phyloP scores from a whole-genome alignment of 495 filamentous ascomycete genomes.

The Annulohypoxylon moriforme region DNA sequence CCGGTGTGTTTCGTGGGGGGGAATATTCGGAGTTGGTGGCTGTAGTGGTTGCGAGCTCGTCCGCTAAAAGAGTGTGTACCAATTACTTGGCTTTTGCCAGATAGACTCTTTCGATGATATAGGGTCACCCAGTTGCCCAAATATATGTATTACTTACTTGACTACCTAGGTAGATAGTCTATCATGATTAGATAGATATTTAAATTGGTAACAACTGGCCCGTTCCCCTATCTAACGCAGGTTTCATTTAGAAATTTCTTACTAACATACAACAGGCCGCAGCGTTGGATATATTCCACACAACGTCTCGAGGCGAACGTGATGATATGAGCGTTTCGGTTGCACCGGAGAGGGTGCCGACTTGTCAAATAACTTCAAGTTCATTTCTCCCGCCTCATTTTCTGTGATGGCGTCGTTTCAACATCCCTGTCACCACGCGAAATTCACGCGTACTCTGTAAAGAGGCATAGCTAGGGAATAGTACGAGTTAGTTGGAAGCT shows the following conservation, averaged over 20 bases:
- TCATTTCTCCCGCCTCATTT: constrained; percentile 45
- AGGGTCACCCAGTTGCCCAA: constrained; percentile 1
- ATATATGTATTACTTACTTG: constrained; percentile 20
- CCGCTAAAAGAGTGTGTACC: constrained; percentile 14
- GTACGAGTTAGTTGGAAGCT: constrained; percentile 28
- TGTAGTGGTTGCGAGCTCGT: constrained; percentile 10
- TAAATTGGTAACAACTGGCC: constrained; percentile 18
- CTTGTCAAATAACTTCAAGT: constrained; percentile 5
- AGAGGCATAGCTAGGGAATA: constrained; percentile 25
- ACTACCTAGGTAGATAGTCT: constrained; percentile 11
- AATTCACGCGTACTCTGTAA: constrained; percentile 8
- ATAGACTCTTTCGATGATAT: constrained; percentile 16
- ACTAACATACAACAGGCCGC: neutral
- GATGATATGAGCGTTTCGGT: constrained; percentile 5
- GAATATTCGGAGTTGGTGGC: neutral
- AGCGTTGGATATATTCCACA: constrained; percentile 2
- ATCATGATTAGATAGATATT: constrained; percentile 16
- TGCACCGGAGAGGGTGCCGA: neutral
- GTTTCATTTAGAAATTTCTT: neutral
- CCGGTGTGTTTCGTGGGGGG: constrained; percentile 11
- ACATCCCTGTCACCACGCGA: constrained; percentile 41
- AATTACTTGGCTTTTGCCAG: constrained; percentile 9
- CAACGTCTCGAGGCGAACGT: constrained; percentile 1
- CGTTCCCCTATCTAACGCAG: constrained; percentile 8
- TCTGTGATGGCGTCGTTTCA: constrained; percentile 40